Base-by-base conservation (phyloP, 2,329 filamentous ascomycete genomes). In the Colletotrichum melonis region DNA sequence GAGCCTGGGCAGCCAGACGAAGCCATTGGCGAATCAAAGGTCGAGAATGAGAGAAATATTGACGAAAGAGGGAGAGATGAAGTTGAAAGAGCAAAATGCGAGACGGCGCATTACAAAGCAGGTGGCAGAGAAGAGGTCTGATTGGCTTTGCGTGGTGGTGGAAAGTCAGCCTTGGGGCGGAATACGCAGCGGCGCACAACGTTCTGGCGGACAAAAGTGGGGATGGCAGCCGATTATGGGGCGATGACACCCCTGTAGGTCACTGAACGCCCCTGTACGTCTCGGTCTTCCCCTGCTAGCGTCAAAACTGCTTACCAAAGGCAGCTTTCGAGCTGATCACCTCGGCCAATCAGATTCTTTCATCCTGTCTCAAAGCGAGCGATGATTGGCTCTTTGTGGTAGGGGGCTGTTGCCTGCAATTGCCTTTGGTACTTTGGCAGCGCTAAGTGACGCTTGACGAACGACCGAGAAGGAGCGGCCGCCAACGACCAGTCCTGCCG, bases 171-270 rank as follows among this genome's bases (percentile, higher is more conserved):
- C 38, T 14, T 14, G 8, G 28, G 28, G 12, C 30, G 67, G 55
- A 71, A 66, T 70, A 71, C 71, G 71, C 71, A 5, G 67, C 71
- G 30, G 71, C 71, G 71, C 16, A 73, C 12, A 30, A 55, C 5
- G 24, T 16, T 28, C 26, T 9, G 9, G 26, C 3, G 1, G 16
- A 11, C 16, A 28, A 46, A 19, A 28, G 42, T 60, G 56, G 65
- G 19, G 38, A 26, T 8, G 11, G 14, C 5, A n/a, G 38, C 14
- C 38, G 38, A 42, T 19, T 19, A 42, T 19, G 38, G 55, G 22
- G 3, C 16, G 8, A 3, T 4, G 9, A 11, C 6, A 4, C 12
- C 22, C 26, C 38, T 42, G 38, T 3, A 7, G 8, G 16, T 42
- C 16, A 35, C 3, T 35, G 32, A 5, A 9, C 12, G 11, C 38